Conservation (phyloP, 2,329 filamentous ascomycete species). For the Passalora sequoiae region DNA sequence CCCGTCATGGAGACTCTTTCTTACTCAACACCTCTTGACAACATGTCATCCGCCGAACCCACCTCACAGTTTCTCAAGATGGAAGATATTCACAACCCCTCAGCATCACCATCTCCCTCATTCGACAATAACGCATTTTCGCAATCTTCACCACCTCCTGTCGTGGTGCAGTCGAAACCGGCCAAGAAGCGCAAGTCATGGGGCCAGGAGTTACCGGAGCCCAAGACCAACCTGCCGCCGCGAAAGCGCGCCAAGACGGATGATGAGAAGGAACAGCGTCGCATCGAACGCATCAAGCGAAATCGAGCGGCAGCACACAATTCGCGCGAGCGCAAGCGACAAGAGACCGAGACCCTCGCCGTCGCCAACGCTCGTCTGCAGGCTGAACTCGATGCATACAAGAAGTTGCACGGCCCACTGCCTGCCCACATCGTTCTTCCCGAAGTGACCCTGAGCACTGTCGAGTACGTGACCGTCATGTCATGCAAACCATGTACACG, state of each 20-base stretch:
- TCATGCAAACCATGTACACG: background rate
- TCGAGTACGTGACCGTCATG: constrained; percentile 15
- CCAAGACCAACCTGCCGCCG: constrained; percentile 92
- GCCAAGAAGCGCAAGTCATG: constrained; percentile 71
- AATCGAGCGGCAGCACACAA: constrained; percentile 96
- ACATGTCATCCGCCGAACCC: constrained; percentile 10
- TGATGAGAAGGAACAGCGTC: constrained; percentile 96
- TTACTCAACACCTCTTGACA: too few relatives aligned
- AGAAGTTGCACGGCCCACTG: constrained; percentile 29
- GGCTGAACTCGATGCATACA: constrained; percentile 32
- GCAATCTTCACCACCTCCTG: constrained; percentile 24
- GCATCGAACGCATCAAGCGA: constrained; percentile 92
- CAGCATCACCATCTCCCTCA: constrained; percentile 18
- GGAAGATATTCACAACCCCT: constrained; percentile 23
- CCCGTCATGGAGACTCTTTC: too few relatives aligned
- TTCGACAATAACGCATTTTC: constrained; percentile 10
- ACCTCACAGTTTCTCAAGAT: constrained; percentile 20
- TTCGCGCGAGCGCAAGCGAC: constrained; percentile 86
- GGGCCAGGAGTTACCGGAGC: constrained; percentile 93
- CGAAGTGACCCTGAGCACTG: constrained; percentile 29
- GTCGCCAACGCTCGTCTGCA: constrained; percentile 33
- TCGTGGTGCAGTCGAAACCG: constrained; percentile 31
- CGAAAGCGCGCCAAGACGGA: constrained; percentile 98
- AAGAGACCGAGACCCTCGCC: constrained; percentile 79
- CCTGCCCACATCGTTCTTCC: constrained; percentile 31